Percentiles rank a stretch among this genome's conserved stretches.
Conservation (phyloP, 345 rosid species). For the Citrus sp. region DNA sequence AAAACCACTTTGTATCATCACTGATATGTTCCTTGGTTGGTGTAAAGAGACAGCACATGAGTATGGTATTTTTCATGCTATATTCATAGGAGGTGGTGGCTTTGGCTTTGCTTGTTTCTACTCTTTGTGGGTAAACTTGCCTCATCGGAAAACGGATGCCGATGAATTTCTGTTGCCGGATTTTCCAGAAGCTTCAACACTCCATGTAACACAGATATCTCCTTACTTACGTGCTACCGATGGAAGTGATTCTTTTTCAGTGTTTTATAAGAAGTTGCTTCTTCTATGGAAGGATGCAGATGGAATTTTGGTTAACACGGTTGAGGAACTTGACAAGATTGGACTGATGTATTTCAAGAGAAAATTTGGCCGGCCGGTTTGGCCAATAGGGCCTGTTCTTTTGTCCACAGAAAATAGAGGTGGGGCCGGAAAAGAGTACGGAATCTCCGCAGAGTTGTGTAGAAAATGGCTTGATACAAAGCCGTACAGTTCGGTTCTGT, state of each 20-base stretch:
- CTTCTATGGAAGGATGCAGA: constrained; percentile 5
- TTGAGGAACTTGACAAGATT: constrained; percentile 24
- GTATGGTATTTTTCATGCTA: constrained; percentile 25
- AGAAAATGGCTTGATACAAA: too few relatives aligned
- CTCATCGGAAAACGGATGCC: neutral
- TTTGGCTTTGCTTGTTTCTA: constrained; percentile 27
- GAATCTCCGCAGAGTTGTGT: too few relatives aligned
- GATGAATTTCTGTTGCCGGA: constrained; percentile 20
- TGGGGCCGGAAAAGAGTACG: too few relatives aligned
- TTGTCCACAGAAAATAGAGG: constrained; percentile 8
- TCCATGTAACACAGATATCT: neutral
- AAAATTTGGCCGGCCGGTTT: constrained; percentile 17
- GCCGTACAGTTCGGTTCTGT: too few relatives aligned
- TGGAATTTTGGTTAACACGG: constrained; percentile 30
- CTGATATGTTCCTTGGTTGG: neutral
- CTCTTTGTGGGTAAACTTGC: constrained; percentile 23
- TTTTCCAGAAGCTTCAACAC: constrained; percentile 21
- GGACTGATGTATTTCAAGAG: constrained; percentile 24
- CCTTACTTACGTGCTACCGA: too few relatives aligned
- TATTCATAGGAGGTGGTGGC: constrained; percentile 16
- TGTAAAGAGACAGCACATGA: constrained; percentile 13
- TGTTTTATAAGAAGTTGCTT: neutral
- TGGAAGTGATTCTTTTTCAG: too few relatives aligned
- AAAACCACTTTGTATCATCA: constrained; percentile 32
- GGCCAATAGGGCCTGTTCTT: constrained; percentile 29